Evolutionary conservation across 2,329 filamentous ascomycete genomes (phyloP), one percentile per base, ranked within the genome.

Genomic region (Escovopsis sp.): DNA sequence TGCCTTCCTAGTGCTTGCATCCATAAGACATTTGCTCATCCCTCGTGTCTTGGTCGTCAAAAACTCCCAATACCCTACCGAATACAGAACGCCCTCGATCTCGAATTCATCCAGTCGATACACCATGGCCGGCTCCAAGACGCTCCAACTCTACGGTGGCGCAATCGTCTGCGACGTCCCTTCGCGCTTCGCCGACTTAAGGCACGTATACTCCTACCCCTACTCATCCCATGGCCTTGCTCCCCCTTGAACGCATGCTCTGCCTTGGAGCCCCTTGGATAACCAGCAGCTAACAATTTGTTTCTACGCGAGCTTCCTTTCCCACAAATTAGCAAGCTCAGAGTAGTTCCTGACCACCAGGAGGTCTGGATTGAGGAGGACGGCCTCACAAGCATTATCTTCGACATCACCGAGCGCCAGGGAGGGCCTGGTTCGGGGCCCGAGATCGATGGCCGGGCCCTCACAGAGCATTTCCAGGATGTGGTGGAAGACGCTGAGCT

Each of bases 361-460:
- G 88, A 94, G 65, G 80, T 94, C 46, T 94, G 77, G 62, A 78
- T 94, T 50, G 85, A 92, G 53, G 69, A 72, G 43, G 70, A 80
- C 42, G 86, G 85, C 34, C 87, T 87, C 56, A 84, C 83, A 3
- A 86, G 73, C 58, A 76, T 94, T 54, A 87, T 94, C 47, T 71
- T 94, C 56, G 88, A 96, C 49, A 84, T 96, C 50, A 80, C 82
- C 36, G 79, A 94, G 62, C 79, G 82, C 37, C 78, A 93, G 16
- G 70, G 72, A 40, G 53, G 57, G 12, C 49, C 70, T 4, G 64
- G 66, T 21, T 62, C 58, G 29, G 58, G 63, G 2, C 63, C 73
- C 14, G 69, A 76, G 48, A 70, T 71, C 26, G 76, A 87, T 47
- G 78, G 80, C 37, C 71, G 69, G 31, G 84, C 85, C 16, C 61